These are phyloP conservation scores for Prunus fruticosa DNA, from an alignment of 306 rosid genomes.

Conservation along the genomic window DNA sequence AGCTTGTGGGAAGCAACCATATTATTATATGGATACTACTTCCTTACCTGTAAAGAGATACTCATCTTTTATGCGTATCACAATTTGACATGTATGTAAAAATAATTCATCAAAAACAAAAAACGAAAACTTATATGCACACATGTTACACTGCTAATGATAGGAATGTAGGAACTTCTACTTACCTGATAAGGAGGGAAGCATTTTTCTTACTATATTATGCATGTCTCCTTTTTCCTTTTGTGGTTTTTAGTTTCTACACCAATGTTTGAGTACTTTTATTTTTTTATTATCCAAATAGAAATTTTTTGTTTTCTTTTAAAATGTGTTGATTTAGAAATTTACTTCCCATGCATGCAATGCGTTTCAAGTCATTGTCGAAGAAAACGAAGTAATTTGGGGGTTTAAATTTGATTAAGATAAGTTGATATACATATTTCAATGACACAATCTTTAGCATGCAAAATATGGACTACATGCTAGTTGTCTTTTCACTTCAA, in stretches of 20 bases:
- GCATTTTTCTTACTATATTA: background rate
- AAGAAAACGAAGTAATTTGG: background rate
- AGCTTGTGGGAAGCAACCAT: background rate
- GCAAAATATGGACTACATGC: background rate
- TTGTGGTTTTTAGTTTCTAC: no score
- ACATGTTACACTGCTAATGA: no score
- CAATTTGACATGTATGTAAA: no score
- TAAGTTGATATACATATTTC: background rate
- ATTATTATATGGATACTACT: background rate
- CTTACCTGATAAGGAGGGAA: no score
- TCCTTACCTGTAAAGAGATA: no score
- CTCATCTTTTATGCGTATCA: no score
- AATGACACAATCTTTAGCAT: background rate
- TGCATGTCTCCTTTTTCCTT: background rate
- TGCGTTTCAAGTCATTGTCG: background rate
- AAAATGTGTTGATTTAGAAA: background rate
- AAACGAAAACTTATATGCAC: no score
- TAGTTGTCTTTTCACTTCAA: background rate
- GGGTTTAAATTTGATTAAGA: background rate
- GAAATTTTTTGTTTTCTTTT: no score
- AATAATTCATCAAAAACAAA: no score
- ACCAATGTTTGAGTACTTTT: no score
- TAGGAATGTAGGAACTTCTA: no score
- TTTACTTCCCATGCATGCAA: background rate
- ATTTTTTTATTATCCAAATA: no score